Evolutionary conservation across 768 basidiomycete species (phyloP), one percentile per base, ranked within the genome.

Genomic region (Lactarius psammicola): DNA sequence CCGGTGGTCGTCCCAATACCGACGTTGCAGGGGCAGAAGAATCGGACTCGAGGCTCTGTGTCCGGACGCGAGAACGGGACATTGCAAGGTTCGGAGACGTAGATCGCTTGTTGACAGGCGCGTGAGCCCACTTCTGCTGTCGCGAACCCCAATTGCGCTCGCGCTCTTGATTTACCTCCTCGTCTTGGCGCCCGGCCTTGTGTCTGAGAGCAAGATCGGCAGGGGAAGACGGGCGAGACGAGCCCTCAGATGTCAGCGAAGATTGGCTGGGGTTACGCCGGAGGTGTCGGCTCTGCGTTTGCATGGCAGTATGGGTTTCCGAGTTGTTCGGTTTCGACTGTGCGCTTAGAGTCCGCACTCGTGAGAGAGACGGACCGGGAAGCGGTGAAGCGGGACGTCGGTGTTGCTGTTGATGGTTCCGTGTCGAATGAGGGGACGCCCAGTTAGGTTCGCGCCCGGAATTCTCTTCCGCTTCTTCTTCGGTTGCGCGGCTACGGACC

Each of bases 71-170:
- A 54, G 71, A 69, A 30, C 59, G 68, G 7, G 73, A 64, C 3
- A 61, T 55, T 5, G 70, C 68, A 6, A 56, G 54, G 28, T 53
- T 61, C 28, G 68, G 64, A 23, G 69, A 67, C 6, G 69, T 18
- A 38, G 71, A 40, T 67, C 59, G 33, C 59, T 70, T 55, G 67
- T 44, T 63, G 66, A 68, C 64, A 70, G 23, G 69, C 42, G 5
- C 67, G 31, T 72, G 70, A 13, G 64, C 57, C 63, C 70, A 70
- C 23, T 61, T 70, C 18, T 64, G 70, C 18, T 79, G 82, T n/a
- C 84, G 85, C 9, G 87, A 82, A 73, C 87, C 86, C 88, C 87
- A 89, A 70, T 89, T 89, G 56, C 85, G 79, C 74, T 89, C 87
- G 56, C 86, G 80, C 69, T 82, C 81, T 44, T 84, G 81, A n/a